Evolutionary conservation across 306 rosid genomes (phyloP), one percentile per base, ranked within the genome.

Genomic region (Vigna radiata): DNA sequence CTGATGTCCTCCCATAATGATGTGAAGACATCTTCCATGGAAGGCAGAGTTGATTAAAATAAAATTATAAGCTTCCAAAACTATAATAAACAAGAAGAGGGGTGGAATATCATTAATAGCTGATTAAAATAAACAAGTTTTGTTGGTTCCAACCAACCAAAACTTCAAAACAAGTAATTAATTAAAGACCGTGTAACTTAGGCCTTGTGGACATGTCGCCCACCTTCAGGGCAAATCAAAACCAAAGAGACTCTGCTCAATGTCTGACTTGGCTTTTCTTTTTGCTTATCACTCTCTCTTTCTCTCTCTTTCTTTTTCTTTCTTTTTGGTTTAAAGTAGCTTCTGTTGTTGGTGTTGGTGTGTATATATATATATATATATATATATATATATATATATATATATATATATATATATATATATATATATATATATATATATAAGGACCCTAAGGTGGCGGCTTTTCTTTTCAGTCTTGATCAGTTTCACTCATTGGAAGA

Each of bases 151-250:
- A 81, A 81, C 86, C 82, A 81, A 86, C 84, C 73, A 56, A 55
- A 64, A 62, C 80, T 59, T 75, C 13, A 56, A 62, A 74, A 82
- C 2, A 72, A 79, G 70, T 63, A 82, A 72, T 68, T 54, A 82
- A 79, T 76, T 85, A 46, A 84, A 82, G 84, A 74, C 79, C 76
- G 53, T 70, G 82, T 82, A 76, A 70, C 80, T 73, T 76, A 84
- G 84, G 55, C 85, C 84, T 73, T 80, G 75, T 79, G 85, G 83
- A 82, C 88, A 72, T 87, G 90, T 84, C 72, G 82, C 85, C 90
- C 88, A 84, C 88, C 87, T 85, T 76, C 83, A 79, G 3, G 78
- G 86, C 88, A 87, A 84, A 84, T 82, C 86, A 84, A 77, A 86
- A 82, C 88, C 70, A 39, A 44, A 18, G 15, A 73, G 75, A 63